Evolutionary conservation across 2,329 filamentous ascomycete genomes (phyloP).

Genomic region (Tolypocladium endophyticum): DNA sequence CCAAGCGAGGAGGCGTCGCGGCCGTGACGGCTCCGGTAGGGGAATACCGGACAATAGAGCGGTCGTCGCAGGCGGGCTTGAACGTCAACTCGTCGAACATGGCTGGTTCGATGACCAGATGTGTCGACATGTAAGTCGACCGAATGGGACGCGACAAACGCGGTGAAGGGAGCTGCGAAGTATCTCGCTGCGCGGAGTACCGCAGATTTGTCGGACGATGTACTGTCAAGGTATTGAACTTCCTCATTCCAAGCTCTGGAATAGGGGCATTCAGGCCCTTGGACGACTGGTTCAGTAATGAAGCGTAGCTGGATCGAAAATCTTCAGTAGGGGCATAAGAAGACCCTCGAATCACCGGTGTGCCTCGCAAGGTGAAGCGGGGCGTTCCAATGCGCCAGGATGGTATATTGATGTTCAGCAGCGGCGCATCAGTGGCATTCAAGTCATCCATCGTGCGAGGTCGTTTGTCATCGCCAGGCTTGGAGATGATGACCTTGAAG

Average conservation of each 20-base stretch:
- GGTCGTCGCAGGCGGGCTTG: slow-evolving; percentile 69
- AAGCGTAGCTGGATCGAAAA: slow-evolving; percentile 49
- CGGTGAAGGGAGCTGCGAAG: slow-evolving; percentile 22
- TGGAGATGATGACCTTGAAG: slow-evolving; percentile 72
- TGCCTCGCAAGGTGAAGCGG: slow-evolving; percentile 66
- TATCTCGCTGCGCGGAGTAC: slow-evolving; percentile 8
- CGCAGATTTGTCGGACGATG: slow-evolving; percentile 22
- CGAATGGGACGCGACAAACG: slow-evolving; percentile 29
- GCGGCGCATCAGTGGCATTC: slow-evolving; percentile 32
- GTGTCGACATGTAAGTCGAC: slow-evolving; percentile 37
- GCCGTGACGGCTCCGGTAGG: slow-evolving; percentile 67
- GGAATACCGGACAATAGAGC: slow-evolving; percentile 73
- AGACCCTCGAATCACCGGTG: slow-evolving; percentile 70
- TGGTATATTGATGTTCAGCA: slow-evolving; percentile 68
- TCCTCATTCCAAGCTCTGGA: slow-evolving; percentile 18
- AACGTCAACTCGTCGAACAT: slow-evolving; percentile 77
- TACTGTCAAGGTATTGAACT: slow-evolving; percentile 25
- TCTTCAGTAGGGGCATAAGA: slow-evolving; percentile 70
- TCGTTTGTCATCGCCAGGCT: slow-evolving; percentile 48
- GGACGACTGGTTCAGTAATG: slow-evolving; percentile 30
- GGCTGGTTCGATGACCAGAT: slow-evolving; percentile 51
- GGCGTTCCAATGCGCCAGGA: slow-evolving; percentile 76
- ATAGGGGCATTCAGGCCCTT: slow-evolving; percentile 13
- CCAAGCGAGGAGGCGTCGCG: slow-evolving; percentile 79
- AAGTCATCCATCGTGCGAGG: slow-evolving; percentile 54